Evolutionary conservation across 2,329 filamentous ascomycete genomes (phyloP), one percentile per base, ranked within the genome.

Genomic region (Trichocomaceae sp.): DNA sequence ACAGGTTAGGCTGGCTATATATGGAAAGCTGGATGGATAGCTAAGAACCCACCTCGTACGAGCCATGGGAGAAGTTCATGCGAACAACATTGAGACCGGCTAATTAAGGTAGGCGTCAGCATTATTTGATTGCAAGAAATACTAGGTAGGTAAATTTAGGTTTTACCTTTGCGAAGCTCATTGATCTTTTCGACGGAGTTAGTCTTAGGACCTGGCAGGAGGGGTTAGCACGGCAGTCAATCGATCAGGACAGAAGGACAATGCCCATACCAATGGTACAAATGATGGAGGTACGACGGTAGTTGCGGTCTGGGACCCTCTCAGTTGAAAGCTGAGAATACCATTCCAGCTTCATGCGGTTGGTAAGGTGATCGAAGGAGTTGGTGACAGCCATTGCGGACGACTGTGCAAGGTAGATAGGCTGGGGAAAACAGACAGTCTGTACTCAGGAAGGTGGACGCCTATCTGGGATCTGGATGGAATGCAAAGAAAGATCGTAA

Each of bases 61-160:
- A 86, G 68, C 89, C 89, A 76, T 95, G 89, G 62, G 88, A 96
- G 75, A 97, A 97, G 87, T 99, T 99, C 93, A 99, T 99, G 79
- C 93, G 92, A 65, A 97, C 93, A 64, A 99, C 90, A 77, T 97
- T 97, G 68, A 97, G 86, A 76, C 93, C 93, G 62, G 86, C 87
- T 78, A 61, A 63, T 56, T 55, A 49, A 42, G 59, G 57, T 61
- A 46, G 63, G 55, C 54, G 52, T 23, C 12, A 8, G 45, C 15
- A 42, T 47, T 44, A 41, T 33, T 47, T 13, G 42, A 46, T 47
- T 15, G 31, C 8, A 35, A 35, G 26, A 26, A 17, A 10, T n/a
- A n/a, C 8, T 50, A 44, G 26, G 26, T 23, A 17, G 49, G 26
- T 51, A 29, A 33, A 22, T n/a, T 17, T 47, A 19, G 19, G n/a